phyloP scores from a whole-genome alignment of 345 rosid species.

The Geranium rotundifolium region DNA sequence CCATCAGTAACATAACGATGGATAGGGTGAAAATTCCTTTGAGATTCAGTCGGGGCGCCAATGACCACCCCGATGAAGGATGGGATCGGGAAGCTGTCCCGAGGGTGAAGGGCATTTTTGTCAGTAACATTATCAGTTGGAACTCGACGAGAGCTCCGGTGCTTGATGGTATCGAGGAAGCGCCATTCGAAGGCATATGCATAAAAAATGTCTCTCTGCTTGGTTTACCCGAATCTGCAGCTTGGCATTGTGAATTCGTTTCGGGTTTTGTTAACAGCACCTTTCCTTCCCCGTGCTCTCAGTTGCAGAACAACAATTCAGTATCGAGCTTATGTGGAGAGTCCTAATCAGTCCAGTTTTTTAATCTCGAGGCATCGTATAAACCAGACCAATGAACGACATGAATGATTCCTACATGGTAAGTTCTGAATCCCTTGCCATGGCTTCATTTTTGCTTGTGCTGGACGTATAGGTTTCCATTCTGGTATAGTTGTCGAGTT shows the following conservation, averaged over 20 bases:
- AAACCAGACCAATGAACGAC: too few species aligned
- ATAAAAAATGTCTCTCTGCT: constrained; percentile 57
- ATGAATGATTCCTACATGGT: too few species aligned
- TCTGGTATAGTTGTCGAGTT: too few species aligned
- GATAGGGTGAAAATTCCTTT: constrained; percentile 84
- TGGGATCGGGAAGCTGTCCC: constrained; percentile 90
- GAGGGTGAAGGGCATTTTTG: constrained; percentile 48
- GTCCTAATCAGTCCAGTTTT: not conserved
- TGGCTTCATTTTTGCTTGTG: too few species aligned
- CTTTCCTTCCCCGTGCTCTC: constrained; percentile 54
- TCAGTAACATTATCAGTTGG: constrained; percentile 48
- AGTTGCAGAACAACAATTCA: constrained; percentile 40
- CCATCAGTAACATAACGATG: constrained; percentile 44
- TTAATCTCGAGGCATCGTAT: too few species aligned
- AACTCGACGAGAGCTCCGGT: constrained; percentile 76
- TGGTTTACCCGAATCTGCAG: constrained; percentile 34
- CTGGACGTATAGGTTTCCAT: too few species aligned
- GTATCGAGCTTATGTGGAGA: constrained; percentile 16
- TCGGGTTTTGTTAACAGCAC: constrained; percentile 54
- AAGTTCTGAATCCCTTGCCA: too few species aligned
- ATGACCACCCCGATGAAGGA: constrained; percentile 76
- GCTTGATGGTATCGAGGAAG: constrained; percentile 54
- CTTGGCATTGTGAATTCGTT: constrained; percentile 78
- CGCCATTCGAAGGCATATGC: constrained; percentile 58
- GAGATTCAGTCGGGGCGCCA: constrained; percentile 76